Conservation (phyloP, 768 basidiomycete genomes). For the Russula foetens region DNA sequence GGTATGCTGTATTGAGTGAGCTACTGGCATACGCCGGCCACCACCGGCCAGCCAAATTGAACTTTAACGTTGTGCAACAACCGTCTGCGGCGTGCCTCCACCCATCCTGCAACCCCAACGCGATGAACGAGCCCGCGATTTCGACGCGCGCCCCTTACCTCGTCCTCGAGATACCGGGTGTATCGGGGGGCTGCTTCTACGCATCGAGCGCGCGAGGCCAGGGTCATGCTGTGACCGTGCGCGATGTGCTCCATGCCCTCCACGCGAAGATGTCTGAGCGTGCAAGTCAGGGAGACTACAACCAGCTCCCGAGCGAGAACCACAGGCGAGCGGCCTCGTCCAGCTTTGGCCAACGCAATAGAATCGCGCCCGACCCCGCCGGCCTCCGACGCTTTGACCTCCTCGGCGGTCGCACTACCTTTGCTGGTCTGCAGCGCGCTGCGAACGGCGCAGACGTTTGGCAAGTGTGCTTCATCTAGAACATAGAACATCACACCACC, state of each 20-base stretch:
- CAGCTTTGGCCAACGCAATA: constrained; percentile 11
- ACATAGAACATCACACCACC: background rate
- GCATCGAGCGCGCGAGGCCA: background rate
- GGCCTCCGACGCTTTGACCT: constrained; percentile 15
- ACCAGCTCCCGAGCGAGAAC: constrained; percentile 4
- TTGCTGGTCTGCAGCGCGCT: constrained; percentile 14
- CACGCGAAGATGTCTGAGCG: constrained; percentile 10
- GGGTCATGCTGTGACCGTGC: constrained; percentile 12
- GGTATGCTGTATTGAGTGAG: constrained; percentile 12
- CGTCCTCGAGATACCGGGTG: constrained; percentile 14
- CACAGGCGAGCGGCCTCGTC: constrained; percentile 11
- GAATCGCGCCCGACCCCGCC: constrained; percentile 6
- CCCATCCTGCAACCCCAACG: constrained; percentile 9
- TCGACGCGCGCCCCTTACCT: constrained; percentile 9
- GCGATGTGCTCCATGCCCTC: constrained; percentile 13
- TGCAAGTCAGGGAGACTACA: constrained; percentile 8
- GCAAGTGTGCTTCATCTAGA: constrained; percentile 11
- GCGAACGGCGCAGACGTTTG: constrained; percentile 14
- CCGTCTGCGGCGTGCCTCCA: constrained; percentile 12
- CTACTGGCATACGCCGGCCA: constrained; percentile 13
- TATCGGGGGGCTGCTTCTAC: constrained; percentile 9
- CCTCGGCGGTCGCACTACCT: constrained; percentile 14
- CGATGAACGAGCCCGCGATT: constrained; percentile 11
- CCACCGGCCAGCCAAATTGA: constrained; percentile 9
- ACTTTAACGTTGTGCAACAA: constrained; percentile 10